Base-by-base conservation (phyloP, 495 filamentous ascomycete genomes). In the Penicillium angulare region DNA sequence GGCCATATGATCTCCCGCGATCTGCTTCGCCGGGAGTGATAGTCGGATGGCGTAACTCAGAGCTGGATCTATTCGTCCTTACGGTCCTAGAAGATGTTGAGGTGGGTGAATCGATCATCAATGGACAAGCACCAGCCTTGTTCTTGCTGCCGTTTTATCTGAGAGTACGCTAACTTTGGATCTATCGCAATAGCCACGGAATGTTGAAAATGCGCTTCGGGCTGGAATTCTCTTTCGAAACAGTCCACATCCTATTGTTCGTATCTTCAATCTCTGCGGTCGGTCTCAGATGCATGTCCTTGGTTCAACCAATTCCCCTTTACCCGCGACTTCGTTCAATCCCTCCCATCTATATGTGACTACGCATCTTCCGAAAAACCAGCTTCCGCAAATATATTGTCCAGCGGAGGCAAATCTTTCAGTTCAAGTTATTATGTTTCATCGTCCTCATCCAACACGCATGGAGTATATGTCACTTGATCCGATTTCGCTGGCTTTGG, bases 401-500 rank as follows among this genome's bases (percentile, higher is more conserved):
- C 79, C 87, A 0, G 67, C 75, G 21, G 76, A 77, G 17, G 71
- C 73, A 42, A 71, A 71, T 33, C 52, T 87, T 3, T 89, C 82
- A 7, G 81, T 95, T 27, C 93, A 99, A 65, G 80, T 96, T 6
- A 87, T 96, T 41, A 77, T 93, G 57, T 99, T 90, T 66, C 84
- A 96, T 53, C 78, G 89, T 17, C 93, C 93, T 0, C 81, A 89
- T 53, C 92, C 93, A 1, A 82, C 77, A 24, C 80, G 85, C 50
- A 99, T 99, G 93, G 92, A 99, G 67, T 97, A 96, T 60, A 89
- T 97, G 65, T 97, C 93, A 1, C 74, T 96, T 15, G 79, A 83
- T 34, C 93, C 92, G 0, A 97, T 99, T 32, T 86, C 91, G 0
- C 71, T 99, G 23, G 89, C 90, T 0, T 72, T 99, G 43, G 88